Evolutionary conservation across 768 basidiomycete genomes (phyloP).

Genomic region (Termitomyces sp.): DNA sequence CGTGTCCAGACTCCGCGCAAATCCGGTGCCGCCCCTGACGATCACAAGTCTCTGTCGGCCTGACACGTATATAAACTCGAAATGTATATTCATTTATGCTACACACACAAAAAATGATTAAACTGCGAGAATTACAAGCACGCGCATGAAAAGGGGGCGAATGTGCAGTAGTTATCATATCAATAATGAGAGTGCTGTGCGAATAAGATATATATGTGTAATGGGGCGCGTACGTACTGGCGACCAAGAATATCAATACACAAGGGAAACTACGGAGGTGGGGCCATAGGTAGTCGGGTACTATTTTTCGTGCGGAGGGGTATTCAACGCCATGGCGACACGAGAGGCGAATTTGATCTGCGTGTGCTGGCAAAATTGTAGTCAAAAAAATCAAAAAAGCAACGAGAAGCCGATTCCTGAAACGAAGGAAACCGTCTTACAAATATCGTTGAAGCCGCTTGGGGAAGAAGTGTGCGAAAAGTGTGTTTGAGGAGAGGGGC

Average conservation of each 20-base stretch:
- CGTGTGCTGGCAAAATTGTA: constrained; percentile 9
- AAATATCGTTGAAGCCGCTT: constrained; percentile 1
- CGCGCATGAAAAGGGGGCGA: not conserved
- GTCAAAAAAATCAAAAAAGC: not conserved
- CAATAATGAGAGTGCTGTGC: not conserved
- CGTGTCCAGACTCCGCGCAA: not conserved
- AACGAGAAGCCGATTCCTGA: not conserved
- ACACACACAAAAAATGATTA: constrained; percentile 1
- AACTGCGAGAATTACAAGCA: constrained; percentile 13
- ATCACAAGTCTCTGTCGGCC: not conserved
- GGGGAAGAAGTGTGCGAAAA: not conserved
- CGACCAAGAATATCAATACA: constrained; percentile 18
- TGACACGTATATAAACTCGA: not conserved
- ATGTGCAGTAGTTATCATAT: not conserved
- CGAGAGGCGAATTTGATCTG: constrained; percentile 13
- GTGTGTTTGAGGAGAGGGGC: not conserved
- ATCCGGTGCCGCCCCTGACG: not conserved
- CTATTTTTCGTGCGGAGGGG: constrained; percentile 11
- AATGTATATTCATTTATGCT: not conserved
- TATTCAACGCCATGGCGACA: constrained; percentile 15
- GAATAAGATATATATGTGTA: not conserved
- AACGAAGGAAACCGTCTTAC: not conserved
- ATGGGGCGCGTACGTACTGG: not conserved
- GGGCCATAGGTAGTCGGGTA: constrained; percentile 2
- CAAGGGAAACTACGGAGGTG: not conserved